Conservation (phyloP, 169 alveolate species). For the Eimeria praecox region DNA sequence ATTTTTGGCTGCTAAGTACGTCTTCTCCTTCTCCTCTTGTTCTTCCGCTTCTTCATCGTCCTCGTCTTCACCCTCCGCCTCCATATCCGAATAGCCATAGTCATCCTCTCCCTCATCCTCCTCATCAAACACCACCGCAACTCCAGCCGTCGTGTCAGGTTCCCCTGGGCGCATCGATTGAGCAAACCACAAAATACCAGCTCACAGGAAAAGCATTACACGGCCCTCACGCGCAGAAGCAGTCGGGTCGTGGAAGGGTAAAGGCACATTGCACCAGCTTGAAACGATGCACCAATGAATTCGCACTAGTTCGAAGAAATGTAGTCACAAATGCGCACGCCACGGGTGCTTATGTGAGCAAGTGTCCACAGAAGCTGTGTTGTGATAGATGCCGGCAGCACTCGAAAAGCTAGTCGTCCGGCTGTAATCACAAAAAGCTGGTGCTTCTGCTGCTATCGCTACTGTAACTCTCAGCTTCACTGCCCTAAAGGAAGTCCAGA, state of each 20-base stretch:
- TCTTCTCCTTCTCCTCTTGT: constrained; percentile 82
- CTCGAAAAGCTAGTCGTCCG: background rate
- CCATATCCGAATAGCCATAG: constrained; percentile 80
- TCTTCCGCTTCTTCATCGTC: constrained; percentile 85
- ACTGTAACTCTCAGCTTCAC: background rate
- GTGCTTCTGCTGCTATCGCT: background rate
- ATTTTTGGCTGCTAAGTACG: constrained; percentile 72
- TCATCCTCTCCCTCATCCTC: constrained; percentile 86
- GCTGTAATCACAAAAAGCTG: background rate
- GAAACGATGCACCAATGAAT: background rate
- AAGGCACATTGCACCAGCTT: background rate
- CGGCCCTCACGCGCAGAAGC: background rate
- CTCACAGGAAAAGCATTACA: background rate
- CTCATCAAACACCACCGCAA: constrained; percentile 85
- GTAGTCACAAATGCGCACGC: background rate
- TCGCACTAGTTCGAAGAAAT: background rate
- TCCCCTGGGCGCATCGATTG: constrained; percentile 74
- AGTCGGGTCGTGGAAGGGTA: no score
- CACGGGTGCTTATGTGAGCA: background rate
- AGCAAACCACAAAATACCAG: background rate
- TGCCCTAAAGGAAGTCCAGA: background rate
- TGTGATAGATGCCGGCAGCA: background rate
- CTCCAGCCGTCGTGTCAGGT: constrained; percentile 85
- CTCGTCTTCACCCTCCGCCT: constrained; percentile 83
- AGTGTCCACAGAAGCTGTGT: background rate